These are phyloP conservation scores for Ophiocordyceps sinensis DNA, from an alignment of 2,329 filamentous ascomycete species.

Conservation along the genomic window DNA sequence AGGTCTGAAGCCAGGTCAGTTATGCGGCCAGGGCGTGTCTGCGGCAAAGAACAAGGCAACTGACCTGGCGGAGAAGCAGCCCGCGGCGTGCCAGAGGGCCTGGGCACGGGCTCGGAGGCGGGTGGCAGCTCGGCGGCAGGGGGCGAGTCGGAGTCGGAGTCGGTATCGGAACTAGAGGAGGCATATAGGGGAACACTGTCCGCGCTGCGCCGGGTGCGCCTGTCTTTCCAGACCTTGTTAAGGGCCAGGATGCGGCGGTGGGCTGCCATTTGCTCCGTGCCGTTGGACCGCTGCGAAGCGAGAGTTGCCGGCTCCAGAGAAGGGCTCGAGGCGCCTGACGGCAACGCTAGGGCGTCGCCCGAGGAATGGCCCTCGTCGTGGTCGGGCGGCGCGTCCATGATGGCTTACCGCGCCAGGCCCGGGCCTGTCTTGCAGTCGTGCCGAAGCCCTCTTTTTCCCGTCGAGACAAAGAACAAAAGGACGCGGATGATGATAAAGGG, in stretches of 20 bases:
- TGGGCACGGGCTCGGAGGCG: not conserved
- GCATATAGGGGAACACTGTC: not conserved
- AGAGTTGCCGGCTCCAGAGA: not conserved
- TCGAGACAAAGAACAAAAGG: too few species aligned
- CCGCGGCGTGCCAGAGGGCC: not conserved
- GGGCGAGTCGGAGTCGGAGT: not conserved
- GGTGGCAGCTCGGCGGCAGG: not conserved
- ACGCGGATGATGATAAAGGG: too few species aligned
- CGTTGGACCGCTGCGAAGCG: not conserved
- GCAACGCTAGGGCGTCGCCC: not conserved
- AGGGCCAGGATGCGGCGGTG: constrained; percentile 12
- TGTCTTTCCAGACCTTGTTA: constrained; percentile 16
- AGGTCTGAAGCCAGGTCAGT: not conserved
- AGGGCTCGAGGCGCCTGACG: not conserved
- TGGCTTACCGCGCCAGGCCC: not conserved
- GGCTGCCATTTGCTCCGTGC: constrained; percentile 2
- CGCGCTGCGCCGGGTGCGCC: not conserved
- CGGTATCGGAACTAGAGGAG: not conserved
- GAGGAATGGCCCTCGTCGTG: not conserved
- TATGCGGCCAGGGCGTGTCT: not conserved
- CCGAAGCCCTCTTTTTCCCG: too few species aligned
- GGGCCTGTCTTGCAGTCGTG: too few species aligned
- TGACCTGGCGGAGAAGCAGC: too few species aligned
- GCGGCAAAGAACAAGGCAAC: not conserved
- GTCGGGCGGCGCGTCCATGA: not conserved